Evolutionary conservation across 2,329 filamentous ascomycete species (phyloP).

Genomic region (Alternaria sp.): DNA sequence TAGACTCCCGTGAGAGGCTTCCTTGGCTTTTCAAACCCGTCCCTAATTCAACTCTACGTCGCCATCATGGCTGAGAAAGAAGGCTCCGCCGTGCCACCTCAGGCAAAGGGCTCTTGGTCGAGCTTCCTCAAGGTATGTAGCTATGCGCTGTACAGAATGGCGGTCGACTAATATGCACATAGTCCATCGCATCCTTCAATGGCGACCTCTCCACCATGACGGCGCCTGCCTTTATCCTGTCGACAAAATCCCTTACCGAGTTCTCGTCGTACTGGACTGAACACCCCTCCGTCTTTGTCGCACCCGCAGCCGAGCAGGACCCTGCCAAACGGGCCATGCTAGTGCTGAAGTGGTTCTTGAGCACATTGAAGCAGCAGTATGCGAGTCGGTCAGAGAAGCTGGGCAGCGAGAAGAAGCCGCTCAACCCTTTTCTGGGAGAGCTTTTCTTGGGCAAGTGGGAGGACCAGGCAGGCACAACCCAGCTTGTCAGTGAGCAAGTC

Average conservation of each 20-base stretch:
- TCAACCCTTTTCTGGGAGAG: slow-evolving; percentile 96
- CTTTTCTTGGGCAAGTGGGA: slow-evolving; percentile 93
- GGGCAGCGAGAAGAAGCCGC: slow-evolving; percentile 95
- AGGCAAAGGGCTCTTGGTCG: slow-evolving; percentile 59
- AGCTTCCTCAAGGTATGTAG: slow-evolving; percentile 59
- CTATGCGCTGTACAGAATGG: background rate
- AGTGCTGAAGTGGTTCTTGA: slow-evolving; percentile 97
- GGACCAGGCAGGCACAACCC: slow-evolving; percentile 81
- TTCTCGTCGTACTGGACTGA: slow-evolving; percentile 68
- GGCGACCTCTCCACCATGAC: slow-evolving; percentile 66
- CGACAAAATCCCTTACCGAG: slow-evolving; percentile 64
- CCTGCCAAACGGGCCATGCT: slow-evolving; percentile 82
- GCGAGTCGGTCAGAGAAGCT: slow-evolving; percentile 77
- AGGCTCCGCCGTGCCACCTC: slow-evolving; percentile 57
- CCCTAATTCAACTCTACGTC: too few species aligned
- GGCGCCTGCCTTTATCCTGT: slow-evolving; percentile 65
- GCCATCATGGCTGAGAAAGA: slow-evolving; percentile 48
- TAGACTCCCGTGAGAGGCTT: background rate
- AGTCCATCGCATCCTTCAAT: slow-evolving; percentile 65
- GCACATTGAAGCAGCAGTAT: slow-evolving; percentile 89
- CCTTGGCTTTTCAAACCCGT: background rate
- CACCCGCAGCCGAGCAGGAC: slow-evolving; percentile 80
- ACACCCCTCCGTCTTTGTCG: slow-evolving; percentile 73
- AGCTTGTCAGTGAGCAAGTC: slow-evolving; percentile 93
- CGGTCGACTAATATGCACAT: slow-evolving; percentile 7